Percentiles rank a stretch among this genome's conserved stretches.
Conservation (phyloP, 345 rosid genomes). For the Citropsis articulata region DNA sequence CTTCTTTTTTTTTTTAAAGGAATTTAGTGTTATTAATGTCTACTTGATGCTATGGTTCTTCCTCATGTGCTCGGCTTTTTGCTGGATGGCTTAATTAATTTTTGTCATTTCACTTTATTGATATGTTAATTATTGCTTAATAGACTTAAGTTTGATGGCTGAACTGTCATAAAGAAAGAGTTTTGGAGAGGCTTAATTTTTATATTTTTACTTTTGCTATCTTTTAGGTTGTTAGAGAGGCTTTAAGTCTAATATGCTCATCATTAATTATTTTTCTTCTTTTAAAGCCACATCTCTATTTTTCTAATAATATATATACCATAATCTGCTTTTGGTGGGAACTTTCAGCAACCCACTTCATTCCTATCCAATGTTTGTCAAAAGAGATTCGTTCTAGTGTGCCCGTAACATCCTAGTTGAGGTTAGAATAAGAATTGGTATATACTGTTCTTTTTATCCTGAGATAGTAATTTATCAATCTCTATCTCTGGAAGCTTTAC, state of each 20-base stretch:
- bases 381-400: constrained; percentile 31
- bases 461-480: neutral
- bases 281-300: neutral
- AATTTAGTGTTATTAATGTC: neutral
- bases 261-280: neutral
- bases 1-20: neutral
- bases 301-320: constrained; percentile 2
- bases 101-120: constrained; percentile 20
- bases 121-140: constrained; percentile 18
- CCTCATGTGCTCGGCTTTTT: neutral
- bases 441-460: constrained; percentile 11
- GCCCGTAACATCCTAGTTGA: constrained; percentile 5
- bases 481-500: constrained; percentile 7
- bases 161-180: constrained; percentile 19
- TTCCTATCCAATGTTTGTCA: constrained; percentile 43
- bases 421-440: constrained; percentile 19
- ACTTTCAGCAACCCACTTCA: constrained; percentile 42
- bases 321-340: constrained; percentile 37
- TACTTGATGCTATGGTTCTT: neutral
- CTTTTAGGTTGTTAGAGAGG: constrained; percentile 30
- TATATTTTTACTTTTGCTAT: constrained; percentile 6
- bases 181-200: neutral
- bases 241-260: constrained; percentile 16
- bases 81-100: constrained; percentile 6
- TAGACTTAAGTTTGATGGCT: constrained; percentile 20